A percentile compares a stretch with the other conserved stretches of the same genome.
These are phyloP conservation scores for Pseudocercospora musae DNA, from an alignment of 2,329 filamentous ascomycete genomes.

Conservation along the genomic window DNA sequence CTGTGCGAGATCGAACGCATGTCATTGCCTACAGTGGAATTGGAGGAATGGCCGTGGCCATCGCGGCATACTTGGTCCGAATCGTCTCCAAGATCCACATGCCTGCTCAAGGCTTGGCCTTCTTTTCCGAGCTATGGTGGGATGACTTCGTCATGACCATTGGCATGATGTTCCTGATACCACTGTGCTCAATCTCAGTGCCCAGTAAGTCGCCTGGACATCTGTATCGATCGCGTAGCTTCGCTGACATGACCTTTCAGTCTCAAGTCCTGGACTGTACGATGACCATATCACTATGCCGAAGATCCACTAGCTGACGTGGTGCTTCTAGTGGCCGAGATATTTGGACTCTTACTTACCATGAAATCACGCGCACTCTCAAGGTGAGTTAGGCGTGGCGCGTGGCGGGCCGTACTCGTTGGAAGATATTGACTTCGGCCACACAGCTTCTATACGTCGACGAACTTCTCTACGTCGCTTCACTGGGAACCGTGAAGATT, in stretches of 20 bases:
- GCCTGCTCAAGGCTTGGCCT: neutral
- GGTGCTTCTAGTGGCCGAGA: neutral
- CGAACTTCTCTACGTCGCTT: constrained; percentile 9
- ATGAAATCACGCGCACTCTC: constrained; percentile 1
- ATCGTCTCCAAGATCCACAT: constrained; percentile 1
- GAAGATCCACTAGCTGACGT: neutral
- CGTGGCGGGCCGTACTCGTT: neutral
- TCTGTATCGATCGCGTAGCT: neutral
- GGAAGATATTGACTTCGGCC: neutral
- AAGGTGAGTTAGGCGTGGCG: constrained; percentile 3
- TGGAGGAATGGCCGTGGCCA: neutral
- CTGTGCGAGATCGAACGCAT: constrained; percentile 1
- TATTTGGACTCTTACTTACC: constrained; percentile 6
- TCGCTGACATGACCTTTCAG: neutral
- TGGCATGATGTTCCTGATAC: neutral
- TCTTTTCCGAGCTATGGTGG: constrained; percentile 12
- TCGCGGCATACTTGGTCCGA: neutral
- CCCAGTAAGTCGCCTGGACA: neutral
- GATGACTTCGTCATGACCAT: constrained; percentile 8
- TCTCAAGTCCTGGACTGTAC: constrained; percentile 6
- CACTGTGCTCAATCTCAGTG: constrained; percentile 1
- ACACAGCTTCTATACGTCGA: constrained; percentile 2
- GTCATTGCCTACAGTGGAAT: neutral
- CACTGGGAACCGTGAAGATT: constrained; percentile 11
- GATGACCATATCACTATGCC: neutral